Base-by-base conservation (phyloP, 2,329 filamentous ascomycete species). In the Sporothrix globosa region DNA sequence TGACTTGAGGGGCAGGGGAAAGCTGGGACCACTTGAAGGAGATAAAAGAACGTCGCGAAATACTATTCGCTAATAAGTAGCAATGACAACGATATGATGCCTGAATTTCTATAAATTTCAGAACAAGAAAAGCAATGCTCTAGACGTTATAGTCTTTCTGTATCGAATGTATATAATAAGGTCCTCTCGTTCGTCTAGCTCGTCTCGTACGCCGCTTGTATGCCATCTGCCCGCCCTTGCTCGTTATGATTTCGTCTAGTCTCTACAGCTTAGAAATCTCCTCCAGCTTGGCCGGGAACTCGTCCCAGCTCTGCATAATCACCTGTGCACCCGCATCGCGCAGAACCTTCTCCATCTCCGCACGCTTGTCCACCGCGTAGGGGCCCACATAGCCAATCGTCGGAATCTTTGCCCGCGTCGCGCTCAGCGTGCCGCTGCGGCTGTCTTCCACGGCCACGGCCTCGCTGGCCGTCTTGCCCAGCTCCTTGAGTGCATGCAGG, bases 401-500 rank as follows among this genome's bases (percentile, higher is more conserved):
- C 73, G 88, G 90, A 77, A 97, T 96, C 66, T 88, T 88, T 21
- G 93, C 93, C 72, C 91, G 86, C 76, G 90, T 88, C 71, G 80
- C 85, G 74, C 91, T 92, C 71, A 91, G 87, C 56, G 92, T 91
- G 73, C 93, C 93, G 75, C 90, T 93, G 86, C 92, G 92, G 84
- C 90, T 92, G 83, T 97, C 93, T 84, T 97, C 93, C 71, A 97
- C 87, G 30, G 93, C 91, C 44, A 97, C 85, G 74, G 87, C 89
- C 84, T 96, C 90, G 61, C 83, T 83, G 1, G 92, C 83, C 76
- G 86, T 87, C 81, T 91, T 91, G 73, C 90, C 90, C 67, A 96
- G 85, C 78, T 87, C 82, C 81, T 93, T 82, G 78, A 93, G 87
- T 27, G 93, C 91, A 79, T 90, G 86, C 74, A 93, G 81, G 83